Conservation (phyloP, 352 stramenopile species). For the Pythium oligandrum region DNA sequence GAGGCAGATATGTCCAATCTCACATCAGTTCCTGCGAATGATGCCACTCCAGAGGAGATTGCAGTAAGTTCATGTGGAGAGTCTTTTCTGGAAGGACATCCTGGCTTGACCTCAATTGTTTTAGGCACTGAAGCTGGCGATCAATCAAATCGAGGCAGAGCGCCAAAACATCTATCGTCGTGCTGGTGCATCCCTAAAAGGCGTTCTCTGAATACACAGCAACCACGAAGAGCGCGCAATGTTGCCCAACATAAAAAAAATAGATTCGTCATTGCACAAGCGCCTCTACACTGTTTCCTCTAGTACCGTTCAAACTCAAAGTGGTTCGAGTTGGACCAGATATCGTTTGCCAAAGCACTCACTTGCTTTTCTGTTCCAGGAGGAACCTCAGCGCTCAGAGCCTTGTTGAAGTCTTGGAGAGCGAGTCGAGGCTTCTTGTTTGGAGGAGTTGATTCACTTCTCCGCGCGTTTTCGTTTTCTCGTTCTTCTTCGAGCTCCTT, state of each 20-base stretch:
- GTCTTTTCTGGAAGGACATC: background rate
- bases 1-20: constrained; percentile 87
- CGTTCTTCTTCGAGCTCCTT: constrained; percentile 13
- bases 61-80: constrained; percentile 21
- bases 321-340: constrained; percentile 77
- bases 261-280: no score
- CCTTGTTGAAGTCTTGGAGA: no score
- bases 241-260: no score
- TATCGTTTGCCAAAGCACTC: constrained; percentile 68
- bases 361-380: constrained; percentile 40
- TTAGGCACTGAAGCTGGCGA: constrained; percentile 69
- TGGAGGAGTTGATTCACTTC: background rate
- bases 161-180: constrained; percentile 78
- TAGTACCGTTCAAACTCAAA: constrained; percentile 56
- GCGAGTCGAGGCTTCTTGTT: constrained; percentile 25
- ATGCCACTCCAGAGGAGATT: constrained; percentile 76
- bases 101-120: background rate
- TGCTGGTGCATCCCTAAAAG: constrained; percentile 73
- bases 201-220: constrained; percentile 31
- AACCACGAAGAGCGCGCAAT: no score
- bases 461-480: constrained; percentile 3
- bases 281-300: background rate
- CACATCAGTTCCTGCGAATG: constrained; percentile 68
- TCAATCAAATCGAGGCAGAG: constrained; percentile 71
- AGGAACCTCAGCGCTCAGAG: no score